Percentiles rank a stretch among this genome's conserved stretches.
Evolutionary conservation across 2,329 filamentous ascomycete genomes (phyloP).

Genomic region (Pseudonectria foliicola): DNA sequence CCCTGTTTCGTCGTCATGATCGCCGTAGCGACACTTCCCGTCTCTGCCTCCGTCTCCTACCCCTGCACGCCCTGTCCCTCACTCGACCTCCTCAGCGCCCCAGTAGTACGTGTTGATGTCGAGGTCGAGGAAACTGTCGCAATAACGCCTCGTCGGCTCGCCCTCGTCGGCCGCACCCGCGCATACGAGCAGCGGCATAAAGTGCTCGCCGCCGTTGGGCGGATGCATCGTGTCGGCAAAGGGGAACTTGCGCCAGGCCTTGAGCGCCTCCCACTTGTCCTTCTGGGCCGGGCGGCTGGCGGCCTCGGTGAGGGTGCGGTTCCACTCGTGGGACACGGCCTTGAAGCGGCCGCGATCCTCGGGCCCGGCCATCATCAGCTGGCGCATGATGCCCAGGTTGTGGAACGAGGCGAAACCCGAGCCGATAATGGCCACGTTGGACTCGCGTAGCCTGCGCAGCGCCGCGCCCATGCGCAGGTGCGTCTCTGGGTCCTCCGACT

Average conservation of each 20-base stretch:
- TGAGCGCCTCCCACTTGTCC: slow-evolving; percentile 34
- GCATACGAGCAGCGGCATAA: slow-evolving; percentile 51
- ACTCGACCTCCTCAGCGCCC: slow-evolving; percentile 26
- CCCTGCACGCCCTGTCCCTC: no score
- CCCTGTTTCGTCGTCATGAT: no score
- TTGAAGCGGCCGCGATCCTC: slow-evolving; percentile 18
- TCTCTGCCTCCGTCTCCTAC: no score
- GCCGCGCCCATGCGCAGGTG: slow-evolving; percentile 49
- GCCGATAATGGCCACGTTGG: slow-evolving; percentile 52
- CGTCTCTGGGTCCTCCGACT: slow-evolving; percentile 39
- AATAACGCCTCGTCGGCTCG: slow-evolving; percentile 36
- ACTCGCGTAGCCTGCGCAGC: slow-evolving; percentile 39
- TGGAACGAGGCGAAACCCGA: slow-evolving; percentile 54
- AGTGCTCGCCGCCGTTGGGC: slow-evolving; percentile 46
- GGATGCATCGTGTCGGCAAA: slow-evolving; percentile 48
- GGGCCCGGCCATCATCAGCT: slow-evolving; percentile 19
- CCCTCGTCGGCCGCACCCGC: slow-evolving; percentile 41
- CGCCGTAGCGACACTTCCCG: no score
- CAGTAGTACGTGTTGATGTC: slow-evolving; percentile 52
- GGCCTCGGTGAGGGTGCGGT: slow-evolving; percentile 35
- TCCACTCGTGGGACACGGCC: slow-evolving; percentile 35
- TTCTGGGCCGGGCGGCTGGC: slow-evolving; percentile 25
- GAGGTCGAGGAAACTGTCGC: slow-evolving; percentile 41
- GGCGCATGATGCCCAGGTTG: slow-evolving; percentile 43
- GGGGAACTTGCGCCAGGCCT: slow-evolving; percentile 41